Evolutionary conservation across 2,329 filamentous ascomycete genomes (phyloP).

Genomic region (Ilyonectria sp.): DNA sequence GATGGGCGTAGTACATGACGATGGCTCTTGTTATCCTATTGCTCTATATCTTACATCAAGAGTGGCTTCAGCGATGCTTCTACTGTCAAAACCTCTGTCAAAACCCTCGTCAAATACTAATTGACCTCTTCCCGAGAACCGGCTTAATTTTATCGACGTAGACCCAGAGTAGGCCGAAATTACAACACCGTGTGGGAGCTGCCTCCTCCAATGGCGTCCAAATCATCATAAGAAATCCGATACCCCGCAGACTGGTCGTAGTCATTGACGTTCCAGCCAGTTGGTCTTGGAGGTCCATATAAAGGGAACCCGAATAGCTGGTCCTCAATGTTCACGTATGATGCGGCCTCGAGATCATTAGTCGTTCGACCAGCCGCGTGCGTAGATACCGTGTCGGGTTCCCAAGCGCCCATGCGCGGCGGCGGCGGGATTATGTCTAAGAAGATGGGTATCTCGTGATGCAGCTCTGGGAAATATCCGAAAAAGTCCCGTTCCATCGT

Average conservation of each 20-base stretch:
- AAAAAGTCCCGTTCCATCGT: conserved; percentile 14
- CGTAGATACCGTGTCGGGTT: not conserved
- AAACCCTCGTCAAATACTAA: too few relatives aligned
- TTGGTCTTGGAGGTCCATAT: not conserved
- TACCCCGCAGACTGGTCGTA: not conserved
- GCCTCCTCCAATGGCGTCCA: not conserved
- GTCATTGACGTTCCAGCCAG: not conserved
- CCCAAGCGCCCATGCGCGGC: not conserved
- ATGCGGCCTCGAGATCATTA: not conserved
- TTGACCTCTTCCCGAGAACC: too few relatives aligned
- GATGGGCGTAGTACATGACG: too few relatives aligned
- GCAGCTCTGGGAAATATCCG: not conserved
- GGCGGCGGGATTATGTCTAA: not conserved
- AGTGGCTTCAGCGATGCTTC: too few relatives aligned
- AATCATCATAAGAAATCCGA: not conserved
- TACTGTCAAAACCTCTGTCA: too few relatives aligned
- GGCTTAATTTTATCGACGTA: too few relatives aligned
- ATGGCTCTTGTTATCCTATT: too few relatives aligned
- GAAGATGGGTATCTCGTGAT: not conserved
- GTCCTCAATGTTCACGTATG: not conserved
- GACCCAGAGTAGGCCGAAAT: not conserved
- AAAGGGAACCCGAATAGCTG: not conserved
- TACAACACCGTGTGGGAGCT: not conserved
- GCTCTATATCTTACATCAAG: too few relatives aligned
- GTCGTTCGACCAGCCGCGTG: not conserved